Evolutionary conservation across 441 rosid species (phyloP).

Genomic region (Mallotus repandus): DNA sequence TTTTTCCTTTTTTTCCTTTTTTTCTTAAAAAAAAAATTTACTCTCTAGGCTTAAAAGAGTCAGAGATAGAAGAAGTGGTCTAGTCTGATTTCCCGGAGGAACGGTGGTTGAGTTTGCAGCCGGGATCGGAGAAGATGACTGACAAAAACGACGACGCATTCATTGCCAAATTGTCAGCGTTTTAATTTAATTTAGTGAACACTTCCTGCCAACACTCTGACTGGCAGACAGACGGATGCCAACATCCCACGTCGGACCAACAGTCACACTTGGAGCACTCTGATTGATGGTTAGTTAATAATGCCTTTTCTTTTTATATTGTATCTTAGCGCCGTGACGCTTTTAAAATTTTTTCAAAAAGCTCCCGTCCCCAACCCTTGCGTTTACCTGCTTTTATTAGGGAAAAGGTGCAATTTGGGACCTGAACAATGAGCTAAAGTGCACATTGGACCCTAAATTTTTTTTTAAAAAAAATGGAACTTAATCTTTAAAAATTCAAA

Average conservation of each 20-base stretch:
- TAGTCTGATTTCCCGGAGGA: too few relatives aligned
- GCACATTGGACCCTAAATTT: too few relatives aligned
- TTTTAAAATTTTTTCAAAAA: constrained; percentile 1
- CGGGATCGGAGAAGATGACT: constrained; percentile 19
- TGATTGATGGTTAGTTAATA: constrained; percentile 15
- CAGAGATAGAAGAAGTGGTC: too few relatives aligned
- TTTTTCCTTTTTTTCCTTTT: too few relatives aligned
- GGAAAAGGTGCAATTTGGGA: too few relatives aligned
- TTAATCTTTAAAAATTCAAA: too few relatives aligned
- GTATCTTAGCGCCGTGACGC: constrained; percentile 15
- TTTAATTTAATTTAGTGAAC: background rate
- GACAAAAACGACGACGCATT: constrained; percentile 20
- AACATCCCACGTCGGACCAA: constrained; percentile 7
- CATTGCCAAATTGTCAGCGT: background rate
- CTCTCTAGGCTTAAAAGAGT: too few relatives aligned
- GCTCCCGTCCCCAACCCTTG: background rate
- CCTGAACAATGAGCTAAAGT: too few relatives aligned
- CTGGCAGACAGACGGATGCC: constrained; percentile 11
- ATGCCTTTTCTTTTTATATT: background rate
- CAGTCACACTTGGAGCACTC: constrained; percentile 22
- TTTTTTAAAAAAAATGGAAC: too few relatives aligned
- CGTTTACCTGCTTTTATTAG: background rate
- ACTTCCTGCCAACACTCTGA: background rate
- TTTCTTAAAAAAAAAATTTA: too few relatives aligned
- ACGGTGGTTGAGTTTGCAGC: background rate